Evolutionary conservation across 78 protist genomes (phyloP).

Genomic region (Acrasis kona): DNA sequence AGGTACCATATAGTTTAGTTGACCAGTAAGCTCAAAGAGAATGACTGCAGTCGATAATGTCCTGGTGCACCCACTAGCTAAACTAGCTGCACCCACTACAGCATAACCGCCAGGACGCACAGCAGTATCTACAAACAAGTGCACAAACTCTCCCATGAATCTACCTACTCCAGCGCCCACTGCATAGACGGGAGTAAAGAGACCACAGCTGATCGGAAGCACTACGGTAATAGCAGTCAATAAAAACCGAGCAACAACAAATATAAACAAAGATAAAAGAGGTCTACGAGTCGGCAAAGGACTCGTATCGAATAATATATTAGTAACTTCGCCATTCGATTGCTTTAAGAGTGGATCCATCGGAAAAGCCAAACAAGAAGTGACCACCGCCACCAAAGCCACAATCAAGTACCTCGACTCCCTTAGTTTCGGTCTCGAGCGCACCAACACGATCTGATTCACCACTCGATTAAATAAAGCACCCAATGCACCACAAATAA

Average conservation of each 20-base stretch:
- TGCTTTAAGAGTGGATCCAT: neutral
- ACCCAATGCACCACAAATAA: conserved; percentile 47
- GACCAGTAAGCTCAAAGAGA: conserved; percentile 60
- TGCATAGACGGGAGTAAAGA: conserved; percentile 54
- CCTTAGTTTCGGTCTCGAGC: neutral
- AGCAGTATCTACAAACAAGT: conserved; percentile 17
- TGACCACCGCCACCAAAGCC: neutral
- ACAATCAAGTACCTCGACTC: neutral
- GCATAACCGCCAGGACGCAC: conserved; percentile 64
- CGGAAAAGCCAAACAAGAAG: neutral
- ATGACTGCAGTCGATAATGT: conserved; percentile 55
- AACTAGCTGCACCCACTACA: conserved; percentile 71
- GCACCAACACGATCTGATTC: neutral
- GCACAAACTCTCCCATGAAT: conserved; percentile 44
- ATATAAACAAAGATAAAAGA: neutral
- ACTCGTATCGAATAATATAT: neutral
- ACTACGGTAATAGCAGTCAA: conserved; percentile 35
- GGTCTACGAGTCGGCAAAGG: neutral
- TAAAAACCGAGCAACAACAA: neutral
- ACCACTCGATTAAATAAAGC: neutral
- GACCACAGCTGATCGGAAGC: conserved; percentile 57
- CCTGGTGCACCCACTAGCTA: conserved; percentile 59
- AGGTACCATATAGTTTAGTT: conserved; percentile 49
- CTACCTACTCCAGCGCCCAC: conserved; percentile 66
- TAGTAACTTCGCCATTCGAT: neutral